phyloP scores from a whole-genome alignment of 352 stramenopile genomes.

The Phytopythium sindhum region DNA sequence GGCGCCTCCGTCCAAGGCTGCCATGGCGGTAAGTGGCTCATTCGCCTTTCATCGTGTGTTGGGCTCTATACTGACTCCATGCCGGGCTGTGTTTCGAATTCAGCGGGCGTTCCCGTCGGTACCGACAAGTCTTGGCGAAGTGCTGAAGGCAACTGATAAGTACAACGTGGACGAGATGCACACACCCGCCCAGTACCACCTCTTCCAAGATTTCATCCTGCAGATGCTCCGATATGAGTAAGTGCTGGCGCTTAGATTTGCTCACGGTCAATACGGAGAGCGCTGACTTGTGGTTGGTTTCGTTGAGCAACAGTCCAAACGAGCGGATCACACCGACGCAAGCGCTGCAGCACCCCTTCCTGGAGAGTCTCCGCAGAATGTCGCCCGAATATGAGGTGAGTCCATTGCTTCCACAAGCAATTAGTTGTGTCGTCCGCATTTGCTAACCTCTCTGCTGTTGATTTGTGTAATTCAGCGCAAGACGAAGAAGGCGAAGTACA shows the following conservation, averaged over 20 bases:
- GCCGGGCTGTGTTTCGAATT: not conserved
- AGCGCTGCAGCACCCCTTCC: conserved; percentile 93
- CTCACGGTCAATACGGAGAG: not conserved
- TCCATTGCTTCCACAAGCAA: not conserved
- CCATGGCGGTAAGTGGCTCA: conserved; percentile 28
- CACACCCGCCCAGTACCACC: conserved; percentile 80
- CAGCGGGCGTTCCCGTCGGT: conserved; percentile 23
- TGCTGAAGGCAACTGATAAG: conserved; percentile 48
- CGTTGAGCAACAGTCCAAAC: conserved; percentile 42
- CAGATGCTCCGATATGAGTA: conserved; percentile 95
- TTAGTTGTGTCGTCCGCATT: not conserved
- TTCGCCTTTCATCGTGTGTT: not conserved
- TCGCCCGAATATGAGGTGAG: conserved; percentile 33
- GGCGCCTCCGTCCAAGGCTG: conserved; percentile 24
- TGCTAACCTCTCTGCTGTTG: not conserved
- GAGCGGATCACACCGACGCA: conserved; percentile 90
- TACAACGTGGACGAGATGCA: conserved; percentile 56
- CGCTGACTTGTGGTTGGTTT: conserved; percentile 1
- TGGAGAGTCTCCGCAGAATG: conserved; percentile 45
- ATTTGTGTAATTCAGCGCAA: conserved; percentile 4
- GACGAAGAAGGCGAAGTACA: conserved; percentile 8
- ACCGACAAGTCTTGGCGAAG: conserved; percentile 48
- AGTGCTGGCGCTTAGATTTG: conserved; percentile 11
- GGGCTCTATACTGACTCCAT: not conserved
- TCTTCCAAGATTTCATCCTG: conserved; percentile 93